A percentile compares a stretch with the other conserved stretches of the same genome.
phyloP scores from a whole-genome alignment of 345 rosid genomes.

The Syzygium oleosum region DNA sequence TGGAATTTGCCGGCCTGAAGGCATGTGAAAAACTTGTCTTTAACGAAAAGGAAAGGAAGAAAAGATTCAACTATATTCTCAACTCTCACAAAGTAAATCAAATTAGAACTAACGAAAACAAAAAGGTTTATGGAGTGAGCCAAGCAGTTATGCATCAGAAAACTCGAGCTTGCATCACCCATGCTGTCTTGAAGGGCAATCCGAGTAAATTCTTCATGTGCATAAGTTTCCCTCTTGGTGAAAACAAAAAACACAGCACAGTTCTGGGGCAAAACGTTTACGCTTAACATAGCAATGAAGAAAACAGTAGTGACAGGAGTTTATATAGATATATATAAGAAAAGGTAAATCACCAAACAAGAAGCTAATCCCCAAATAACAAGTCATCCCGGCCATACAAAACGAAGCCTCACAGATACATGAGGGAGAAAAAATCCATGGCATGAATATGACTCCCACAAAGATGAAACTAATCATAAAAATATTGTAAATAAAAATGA shows the following conservation, averaged over 20 bases:
- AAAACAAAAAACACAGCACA: background rate
- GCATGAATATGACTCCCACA: background rate
- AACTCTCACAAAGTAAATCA: background rate
- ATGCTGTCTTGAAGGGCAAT: slow-evolving; percentile 12
- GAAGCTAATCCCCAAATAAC: background rate
- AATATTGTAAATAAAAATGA: background rate
- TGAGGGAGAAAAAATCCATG: background rate
- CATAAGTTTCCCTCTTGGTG: background rate
- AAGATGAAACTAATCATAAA: background rate
- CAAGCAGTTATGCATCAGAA: background rate
- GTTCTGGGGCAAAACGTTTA: background rate
- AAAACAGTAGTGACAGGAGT: background rate
- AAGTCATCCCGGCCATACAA: background rate
- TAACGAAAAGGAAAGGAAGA: background rate
- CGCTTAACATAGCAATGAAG: background rate
- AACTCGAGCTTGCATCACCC: slow-evolving; percentile 10
- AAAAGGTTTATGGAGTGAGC: background rate
- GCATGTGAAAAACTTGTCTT: background rate
- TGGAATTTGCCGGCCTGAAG: background rate
- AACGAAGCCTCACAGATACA: background rate
- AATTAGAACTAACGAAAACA: background rate
- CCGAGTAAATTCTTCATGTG: slow-evolving; percentile 5
- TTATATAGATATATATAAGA: background rate
- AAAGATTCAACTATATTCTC: background rate
- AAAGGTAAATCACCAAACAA: background rate